phyloP scores from a whole-genome alignment of 352 stramenopile genomes.

The Phytopythium litorale region DNA sequence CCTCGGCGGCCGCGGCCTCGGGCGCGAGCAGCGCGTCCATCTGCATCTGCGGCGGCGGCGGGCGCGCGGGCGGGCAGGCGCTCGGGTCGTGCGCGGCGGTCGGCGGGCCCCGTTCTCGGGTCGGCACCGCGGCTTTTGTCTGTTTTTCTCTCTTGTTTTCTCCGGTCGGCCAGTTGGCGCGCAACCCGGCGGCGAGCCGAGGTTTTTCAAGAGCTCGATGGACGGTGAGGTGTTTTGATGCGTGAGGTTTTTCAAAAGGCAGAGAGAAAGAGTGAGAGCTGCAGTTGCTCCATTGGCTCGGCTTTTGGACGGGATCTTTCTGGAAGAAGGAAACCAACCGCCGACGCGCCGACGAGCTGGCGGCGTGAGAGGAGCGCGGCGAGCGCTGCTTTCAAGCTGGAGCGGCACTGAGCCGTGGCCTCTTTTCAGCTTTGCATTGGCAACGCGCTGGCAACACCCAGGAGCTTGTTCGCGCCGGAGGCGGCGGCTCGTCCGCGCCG shows the following conservation, averaged over 20 bases:
- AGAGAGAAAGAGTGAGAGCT: not conserved
- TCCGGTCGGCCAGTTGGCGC: not conserved
- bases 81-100: not conserved
- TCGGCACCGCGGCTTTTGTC: not conserved
- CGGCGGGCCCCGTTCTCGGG: not conserved
- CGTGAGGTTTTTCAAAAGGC: not conserved
- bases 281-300: not conserved
- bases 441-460: not conserved
- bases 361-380: no score
- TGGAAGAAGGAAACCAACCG: not conserved
- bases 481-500: not conserved
- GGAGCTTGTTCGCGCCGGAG: not conserved
- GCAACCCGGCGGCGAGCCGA: not conserved
- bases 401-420: no score
- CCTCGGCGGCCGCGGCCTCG: not conserved
- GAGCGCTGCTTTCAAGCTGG: no score
- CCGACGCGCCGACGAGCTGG: no score
- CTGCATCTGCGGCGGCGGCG: not conserved
- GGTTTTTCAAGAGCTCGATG: not conserved
- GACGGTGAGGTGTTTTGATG: not conserved
- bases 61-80: not conserved
- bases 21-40: conserved; percentile 21
- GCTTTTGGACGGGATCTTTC: not conserved
- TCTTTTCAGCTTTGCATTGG: not conserved
- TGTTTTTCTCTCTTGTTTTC: conserved; percentile 7